These are phyloP conservation scores for Raffaelea albimanens DNA, from an alignment of 2,329 filamentous ascomycete genomes.

Conservation along the genomic window DNA sequence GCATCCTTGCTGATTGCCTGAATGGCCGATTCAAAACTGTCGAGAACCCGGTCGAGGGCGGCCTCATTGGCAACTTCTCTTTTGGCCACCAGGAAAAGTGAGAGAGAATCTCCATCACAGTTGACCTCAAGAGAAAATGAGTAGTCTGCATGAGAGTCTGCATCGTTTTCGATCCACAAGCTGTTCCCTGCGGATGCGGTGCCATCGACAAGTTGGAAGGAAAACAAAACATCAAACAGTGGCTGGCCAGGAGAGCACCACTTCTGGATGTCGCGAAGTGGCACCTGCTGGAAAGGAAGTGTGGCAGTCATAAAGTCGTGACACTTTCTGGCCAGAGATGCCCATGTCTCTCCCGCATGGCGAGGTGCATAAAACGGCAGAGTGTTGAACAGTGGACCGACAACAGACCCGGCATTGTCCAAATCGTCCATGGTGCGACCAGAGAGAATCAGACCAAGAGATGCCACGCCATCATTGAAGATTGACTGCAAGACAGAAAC, in stretches of 20 bases:
- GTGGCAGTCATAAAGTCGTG: constrained; percentile 62
- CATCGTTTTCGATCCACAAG: constrained; percentile 47
- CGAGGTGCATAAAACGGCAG: constrained; percentile 53
- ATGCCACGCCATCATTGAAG: constrained; percentile 32
- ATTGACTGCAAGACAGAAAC: constrained; percentile 48
- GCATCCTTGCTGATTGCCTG: constrained; percentile 15
- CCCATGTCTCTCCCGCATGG: constrained; percentile 38
- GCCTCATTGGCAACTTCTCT: constrained; percentile 23
- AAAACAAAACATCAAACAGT: constrained; percentile 74
- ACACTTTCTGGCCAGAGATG: constrained; percentile 49
- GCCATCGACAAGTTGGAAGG: constrained; percentile 55
- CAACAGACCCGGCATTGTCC: constrained; percentile 52
- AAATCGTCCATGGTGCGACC: constrained; percentile 66
- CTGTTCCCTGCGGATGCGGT: constrained; percentile 4
- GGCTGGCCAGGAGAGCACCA: constrained; percentile 55
- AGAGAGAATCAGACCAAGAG: constrained; percentile 68
- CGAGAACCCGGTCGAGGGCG: constrained; percentile 26
- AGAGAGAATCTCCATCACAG: constrained; percentile 35
- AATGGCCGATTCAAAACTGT: constrained; percentile 25
- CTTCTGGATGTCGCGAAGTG: constrained; percentile 71
- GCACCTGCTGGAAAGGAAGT: constrained; percentile 67
- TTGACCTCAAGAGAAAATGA: constrained; percentile 69
- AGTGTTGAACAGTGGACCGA: constrained; percentile 87
- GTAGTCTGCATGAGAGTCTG: constrained; percentile 51
- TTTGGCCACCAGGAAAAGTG: constrained; percentile 51